Base-by-base conservation (phyloP, 2,329 filamentous ascomycete species). In the Rutstroemia sp. region DNA sequence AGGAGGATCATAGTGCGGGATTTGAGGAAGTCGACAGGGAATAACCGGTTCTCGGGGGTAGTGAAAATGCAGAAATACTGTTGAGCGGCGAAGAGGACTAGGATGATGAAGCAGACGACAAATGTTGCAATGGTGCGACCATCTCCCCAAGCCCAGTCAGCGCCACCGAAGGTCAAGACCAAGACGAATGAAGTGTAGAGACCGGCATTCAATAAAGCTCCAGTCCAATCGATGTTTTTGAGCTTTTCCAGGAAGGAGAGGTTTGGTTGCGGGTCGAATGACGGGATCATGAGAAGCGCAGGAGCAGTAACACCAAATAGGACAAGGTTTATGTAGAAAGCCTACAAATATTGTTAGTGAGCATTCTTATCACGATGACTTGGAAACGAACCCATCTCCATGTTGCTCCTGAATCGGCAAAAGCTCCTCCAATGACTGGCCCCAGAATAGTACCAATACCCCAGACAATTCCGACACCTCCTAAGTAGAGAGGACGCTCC, bases 101-200 rank as follows among this genome's bases (percentile, higher is more conserved):
- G 57, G 23, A 63, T 58, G 9, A 72, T 74, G 37, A 73, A 67
- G 4, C 73, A 74, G 63, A 77, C 70, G 64, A 78, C 76, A 57
- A 74, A 65, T 9, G 60, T 51, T 3, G 55, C 58, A 25, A 67
- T 66, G 4, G 62, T 54, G 2, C 57, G 46, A 4, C 46, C 56
- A 23, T 47, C 41, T 10, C 58, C 44, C 54, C 54, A 57, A 3
- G 54, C 42, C 48, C 48, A 57, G 42, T 52, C 39, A 12, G 49
- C 23, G 34, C 54, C 54, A 37, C 54, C 54, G 7, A 53, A 53
- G 5, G 48, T 57, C 12, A 57, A 30, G 14, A 44, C 54, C 4
- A 57, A 17, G 17, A 53, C 48, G n/a, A 57, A 57, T 52, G 48
- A 47, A 19, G 49, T 48, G 65, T 67, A 70, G 9, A 47, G 46